Conservation (phyloP, 257 asterid genomes). For the Eustoma russellianum region DNA sequence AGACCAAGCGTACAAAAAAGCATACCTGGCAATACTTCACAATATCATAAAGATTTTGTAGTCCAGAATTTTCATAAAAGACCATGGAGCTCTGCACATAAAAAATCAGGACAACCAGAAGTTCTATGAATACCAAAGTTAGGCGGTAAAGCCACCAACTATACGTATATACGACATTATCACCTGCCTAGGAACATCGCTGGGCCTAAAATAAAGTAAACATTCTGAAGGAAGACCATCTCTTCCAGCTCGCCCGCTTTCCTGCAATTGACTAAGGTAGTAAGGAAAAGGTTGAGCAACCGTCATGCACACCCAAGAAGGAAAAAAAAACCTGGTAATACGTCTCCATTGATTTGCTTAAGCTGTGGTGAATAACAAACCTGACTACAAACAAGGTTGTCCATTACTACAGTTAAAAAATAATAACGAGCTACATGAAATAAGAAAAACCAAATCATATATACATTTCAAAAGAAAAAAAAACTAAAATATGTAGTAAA, state of each 20-base stretch:
- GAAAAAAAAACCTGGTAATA: constrained; percentile 82
- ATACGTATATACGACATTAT: constrained; percentile 12
- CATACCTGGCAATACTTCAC: constrained; percentile 84
- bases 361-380: constrained; percentile 95
- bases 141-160: constrained; percentile 1
- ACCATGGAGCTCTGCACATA: constrained; percentile 96
- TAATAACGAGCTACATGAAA: neutral
- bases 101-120: constrained; percentile 10
- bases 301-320: constrained; percentile 13
- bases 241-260: constrained; percentile 99
- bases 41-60: constrained; percentile 84
- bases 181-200: constrained; percentile 96
- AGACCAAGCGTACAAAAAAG: neutral
- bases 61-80: constrained; percentile 86
- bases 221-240: constrained; percentile 99
- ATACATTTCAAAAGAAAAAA: no score
- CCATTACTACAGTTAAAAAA: constrained; percentile 7
- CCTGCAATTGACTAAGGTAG: constrained; percentile 42
- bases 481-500: no score
- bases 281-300: constrained; percentile 13
- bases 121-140: constrained; percentile 8
- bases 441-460: constrained; percentile 1
- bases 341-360: constrained; percentile 98
- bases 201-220: constrained; percentile 81
- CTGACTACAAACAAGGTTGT: constrained; percentile 59